phyloP scores from a whole-genome alignment of 345 rosid species.

The Syzygium oleosum region DNA sequence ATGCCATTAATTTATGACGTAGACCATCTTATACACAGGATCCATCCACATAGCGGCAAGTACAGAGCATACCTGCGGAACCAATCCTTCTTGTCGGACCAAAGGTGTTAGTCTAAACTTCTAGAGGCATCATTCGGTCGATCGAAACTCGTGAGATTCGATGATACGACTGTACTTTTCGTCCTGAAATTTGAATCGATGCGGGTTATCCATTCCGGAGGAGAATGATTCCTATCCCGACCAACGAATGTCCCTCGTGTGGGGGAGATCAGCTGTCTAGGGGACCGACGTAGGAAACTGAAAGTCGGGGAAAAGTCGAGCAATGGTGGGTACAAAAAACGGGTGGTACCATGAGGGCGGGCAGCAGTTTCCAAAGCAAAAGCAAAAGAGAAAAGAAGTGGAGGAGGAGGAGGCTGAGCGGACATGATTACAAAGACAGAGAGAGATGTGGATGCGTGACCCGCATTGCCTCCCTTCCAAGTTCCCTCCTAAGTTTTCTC shows the following conservation, averaged over 20 bases:
- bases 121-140: background rate
- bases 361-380: background rate
- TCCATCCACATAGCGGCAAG: background rate
- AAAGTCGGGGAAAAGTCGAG: background rate
- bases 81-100: background rate
- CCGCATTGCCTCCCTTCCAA: constrained; percentile 5
- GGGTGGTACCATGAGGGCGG: background rate
- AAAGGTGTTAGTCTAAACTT: background rate
- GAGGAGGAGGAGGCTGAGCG: background rate
- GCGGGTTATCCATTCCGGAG: rapidly evolving
- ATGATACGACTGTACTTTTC: background rate
- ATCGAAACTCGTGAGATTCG: background rate
- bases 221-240: background rate
- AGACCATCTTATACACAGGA: background rate
- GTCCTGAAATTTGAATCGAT: background rate
- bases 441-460: constrained; percentile 5
- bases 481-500: background rate
- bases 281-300: background rate
- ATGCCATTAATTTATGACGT: background rate
- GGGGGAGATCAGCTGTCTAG: no score
- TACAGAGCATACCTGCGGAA: background rate
- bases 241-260: background rate
- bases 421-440: background rate
- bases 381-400: background rate
- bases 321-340: background rate